Conservation (phyloP, 768 basidiomycete species). For the Mycena albidolilacea region DNA sequence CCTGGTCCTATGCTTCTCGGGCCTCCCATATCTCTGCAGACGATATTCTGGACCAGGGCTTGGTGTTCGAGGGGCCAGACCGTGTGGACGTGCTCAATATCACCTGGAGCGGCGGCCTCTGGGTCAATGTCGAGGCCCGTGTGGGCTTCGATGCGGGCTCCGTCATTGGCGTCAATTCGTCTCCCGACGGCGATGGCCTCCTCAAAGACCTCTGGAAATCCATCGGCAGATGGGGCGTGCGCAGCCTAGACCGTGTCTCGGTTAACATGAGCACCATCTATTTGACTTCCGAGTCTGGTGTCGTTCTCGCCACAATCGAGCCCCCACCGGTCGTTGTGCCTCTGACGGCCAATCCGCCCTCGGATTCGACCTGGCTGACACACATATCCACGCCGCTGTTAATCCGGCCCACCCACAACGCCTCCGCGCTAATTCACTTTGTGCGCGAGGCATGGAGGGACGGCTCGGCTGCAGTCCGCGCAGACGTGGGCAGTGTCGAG, state of each 20-base stretch:
- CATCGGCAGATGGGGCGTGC: conserved; percentile 78
- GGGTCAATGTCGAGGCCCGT: conserved; percentile 69
- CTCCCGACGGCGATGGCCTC: conserved; percentile 59
- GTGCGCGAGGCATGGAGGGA: conserved; percentile 70
- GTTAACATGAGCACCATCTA: conserved; percentile 67
- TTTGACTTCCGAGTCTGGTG: conserved; percentile 61
- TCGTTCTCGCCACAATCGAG: conserved; percentile 63
- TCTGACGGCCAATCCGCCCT: conserved; percentile 66
- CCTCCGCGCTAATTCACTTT: conserved; percentile 64
- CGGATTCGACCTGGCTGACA: conserved; percentile 71
- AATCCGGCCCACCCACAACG: conserved; percentile 68
- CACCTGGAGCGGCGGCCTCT: conserved; percentile 70
- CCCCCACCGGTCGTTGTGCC: conserved; percentile 68
- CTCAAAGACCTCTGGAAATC: conserved; percentile 72
- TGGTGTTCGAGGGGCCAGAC: conserved; percentile 74
- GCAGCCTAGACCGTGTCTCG: conserved; percentile 68
- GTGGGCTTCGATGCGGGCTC: conserved; percentile 80
- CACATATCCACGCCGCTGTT: conserved; percentile 65
- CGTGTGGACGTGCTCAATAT: conserved; percentile 73
- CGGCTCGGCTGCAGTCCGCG: conserved; percentile 63
- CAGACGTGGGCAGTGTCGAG: conserved; percentile 57
- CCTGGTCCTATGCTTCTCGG: conserved; percentile 76
- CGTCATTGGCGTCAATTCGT: conserved; percentile 68
- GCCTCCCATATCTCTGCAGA: conserved; percentile 69
- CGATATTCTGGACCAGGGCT: conserved; percentile 67